Evolutionary conservation across 2,329 filamentous ascomycete genomes (phyloP).

Genomic region (Teratosphaeria gauchensis): DNA sequence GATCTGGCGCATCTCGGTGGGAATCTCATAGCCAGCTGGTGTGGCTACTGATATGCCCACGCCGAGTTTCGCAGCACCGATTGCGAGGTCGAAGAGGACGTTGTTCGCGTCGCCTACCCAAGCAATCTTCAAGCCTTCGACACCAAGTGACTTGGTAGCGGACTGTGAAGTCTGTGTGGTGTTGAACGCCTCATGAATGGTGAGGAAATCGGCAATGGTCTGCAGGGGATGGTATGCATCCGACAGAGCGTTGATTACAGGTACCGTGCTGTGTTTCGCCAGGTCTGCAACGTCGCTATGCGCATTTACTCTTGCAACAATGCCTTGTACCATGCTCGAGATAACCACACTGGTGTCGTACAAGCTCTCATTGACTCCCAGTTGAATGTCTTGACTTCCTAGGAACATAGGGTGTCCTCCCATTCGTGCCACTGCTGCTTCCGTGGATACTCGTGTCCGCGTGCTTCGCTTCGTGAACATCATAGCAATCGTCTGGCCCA

Average conservation of each 20-base stretch:
- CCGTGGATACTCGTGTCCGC: slow-evolving; percentile 84
- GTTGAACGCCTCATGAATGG: slow-evolving; percentile 70
- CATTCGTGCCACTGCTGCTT: slow-evolving; percentile 78
- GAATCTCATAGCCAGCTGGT: slow-evolving; percentile 75
- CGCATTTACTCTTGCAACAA: slow-evolving; percentile 43
- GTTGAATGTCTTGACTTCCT: slow-evolving; percentile 89
- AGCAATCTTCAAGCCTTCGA: slow-evolving; percentile 79
- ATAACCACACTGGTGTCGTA: slow-evolving; percentile 86
- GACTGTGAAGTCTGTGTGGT: slow-evolving; percentile 20
- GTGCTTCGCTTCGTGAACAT: slow-evolving; percentile 96
- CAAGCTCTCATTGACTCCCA: slow-evolving; percentile 93
- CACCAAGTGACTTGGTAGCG: slow-evolving; percentile 45
- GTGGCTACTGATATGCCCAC: slow-evolving; percentile 81
- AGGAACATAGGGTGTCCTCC: slow-evolving; percentile 95
- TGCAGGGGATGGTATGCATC: slow-evolving; percentile 91
- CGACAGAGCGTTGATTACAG: slow-evolving; percentile 55
- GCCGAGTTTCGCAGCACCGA: slow-evolving; percentile 77
- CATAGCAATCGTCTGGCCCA: slow-evolving; percentile 79
- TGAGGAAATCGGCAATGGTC: slow-evolving; percentile 87
- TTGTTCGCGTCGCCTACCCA: slow-evolving; percentile 98
- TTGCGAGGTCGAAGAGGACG: slow-evolving; percentile 86
- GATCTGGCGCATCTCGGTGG: slow-evolving; percentile 59
- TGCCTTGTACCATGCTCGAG: slow-evolving; percentile 55
- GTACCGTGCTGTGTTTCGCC: slow-evolving; percentile 39
- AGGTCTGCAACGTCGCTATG: slow-evolving; percentile 41